Percentiles rank a stretch among this genome's conserved stretches.
Evolutionary conservation across 2,329 filamentous ascomycete genomes (phyloP).

Genomic region (Claviceps digitariae): DNA sequence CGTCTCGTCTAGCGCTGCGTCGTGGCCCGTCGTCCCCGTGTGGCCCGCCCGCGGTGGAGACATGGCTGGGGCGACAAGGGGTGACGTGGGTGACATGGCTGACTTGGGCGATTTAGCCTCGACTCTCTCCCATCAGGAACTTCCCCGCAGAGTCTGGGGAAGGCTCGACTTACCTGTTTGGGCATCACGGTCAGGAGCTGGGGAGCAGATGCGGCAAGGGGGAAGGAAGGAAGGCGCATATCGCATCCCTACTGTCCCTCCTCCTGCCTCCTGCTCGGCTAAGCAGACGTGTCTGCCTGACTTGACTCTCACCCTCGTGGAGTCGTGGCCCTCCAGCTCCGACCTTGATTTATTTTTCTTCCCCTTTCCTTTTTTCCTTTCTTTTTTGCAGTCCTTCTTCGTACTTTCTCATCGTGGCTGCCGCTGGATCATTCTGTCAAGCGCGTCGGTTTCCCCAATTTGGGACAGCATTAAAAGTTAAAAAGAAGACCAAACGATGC

Average conservation of each 20-base stretch:
- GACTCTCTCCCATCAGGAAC: background rate
- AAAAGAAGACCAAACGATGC: background rate
- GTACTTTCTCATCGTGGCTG: no score
- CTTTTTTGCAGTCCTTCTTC: no score
- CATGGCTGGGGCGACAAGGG: background rate
- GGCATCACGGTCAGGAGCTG: slow-evolving; percentile 5
- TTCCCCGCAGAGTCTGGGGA: slow-evolving; percentile 6
- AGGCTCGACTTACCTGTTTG: slow-evolving; percentile 6
- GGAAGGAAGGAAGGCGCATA: background rate
- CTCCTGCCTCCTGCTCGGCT: background rate
- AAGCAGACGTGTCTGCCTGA: no score
- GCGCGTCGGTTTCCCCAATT: no score
- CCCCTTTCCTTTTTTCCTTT: no score
- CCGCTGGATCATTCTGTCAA: no score
- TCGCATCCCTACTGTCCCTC: background rate
- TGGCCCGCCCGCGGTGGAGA: background rate
- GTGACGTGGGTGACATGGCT: no score
- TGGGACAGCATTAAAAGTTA: background rate
- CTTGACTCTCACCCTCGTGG: background rate
- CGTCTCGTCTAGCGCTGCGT: background rate
- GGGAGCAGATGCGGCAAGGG: background rate
- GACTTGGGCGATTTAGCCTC: background rate
- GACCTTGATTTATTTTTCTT: background rate
- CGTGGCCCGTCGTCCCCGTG: background rate
- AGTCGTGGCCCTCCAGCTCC: background rate